Evolutionary conservation across 202 grass and related monocot species (phyloP).

Genomic region (Panicum virgatum): DNA sequence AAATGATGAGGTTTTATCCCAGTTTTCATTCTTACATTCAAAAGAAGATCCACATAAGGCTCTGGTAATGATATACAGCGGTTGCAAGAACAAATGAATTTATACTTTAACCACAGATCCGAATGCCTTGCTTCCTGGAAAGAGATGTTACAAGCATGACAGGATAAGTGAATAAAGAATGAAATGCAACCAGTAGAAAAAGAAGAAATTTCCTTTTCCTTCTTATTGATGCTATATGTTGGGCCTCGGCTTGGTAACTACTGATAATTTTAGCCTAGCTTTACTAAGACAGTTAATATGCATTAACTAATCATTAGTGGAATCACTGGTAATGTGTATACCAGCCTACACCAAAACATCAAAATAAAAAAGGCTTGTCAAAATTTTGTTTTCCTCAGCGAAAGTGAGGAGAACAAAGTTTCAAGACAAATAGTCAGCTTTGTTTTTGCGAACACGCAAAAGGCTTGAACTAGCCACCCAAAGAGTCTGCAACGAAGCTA

Average conservation of each 20-base stretch:
- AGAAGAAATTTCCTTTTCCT: background rate
- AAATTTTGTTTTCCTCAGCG: background rate
- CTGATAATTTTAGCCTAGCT: background rate
- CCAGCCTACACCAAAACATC: conserved; percentile 6
- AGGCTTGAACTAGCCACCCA: background rate
- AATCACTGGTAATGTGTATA: background rate
- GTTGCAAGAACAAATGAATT: conserved; percentile 72
- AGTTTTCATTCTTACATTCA: conserved; percentile 70
- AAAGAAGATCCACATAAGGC: conserved; percentile 65
- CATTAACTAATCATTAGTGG: background rate
- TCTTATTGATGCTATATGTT: background rate
- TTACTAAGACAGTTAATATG: conserved; percentile 3
- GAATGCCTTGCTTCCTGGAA: conserved; percentile 61
- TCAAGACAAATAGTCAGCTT: background rate
- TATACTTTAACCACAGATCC: conserved; percentile 84
- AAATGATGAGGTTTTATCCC: conserved; percentile 8
- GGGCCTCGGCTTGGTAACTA: background rate
- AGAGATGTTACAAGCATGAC: conserved; percentile 6
- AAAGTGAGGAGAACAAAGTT: background rate
- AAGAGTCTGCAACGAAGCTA: background rate
- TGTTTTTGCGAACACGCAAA: background rate
- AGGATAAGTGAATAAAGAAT: conserved; percentile 21
- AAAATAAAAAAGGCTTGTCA: background rate
- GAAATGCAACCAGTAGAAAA: background rate
- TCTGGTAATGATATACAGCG: conserved; percentile 64